Evolutionary conservation across 768 basidiomycete species (phyloP), one percentile per base, ranked within the genome.

Genomic region (Leccinum sublutescens): DNA sequence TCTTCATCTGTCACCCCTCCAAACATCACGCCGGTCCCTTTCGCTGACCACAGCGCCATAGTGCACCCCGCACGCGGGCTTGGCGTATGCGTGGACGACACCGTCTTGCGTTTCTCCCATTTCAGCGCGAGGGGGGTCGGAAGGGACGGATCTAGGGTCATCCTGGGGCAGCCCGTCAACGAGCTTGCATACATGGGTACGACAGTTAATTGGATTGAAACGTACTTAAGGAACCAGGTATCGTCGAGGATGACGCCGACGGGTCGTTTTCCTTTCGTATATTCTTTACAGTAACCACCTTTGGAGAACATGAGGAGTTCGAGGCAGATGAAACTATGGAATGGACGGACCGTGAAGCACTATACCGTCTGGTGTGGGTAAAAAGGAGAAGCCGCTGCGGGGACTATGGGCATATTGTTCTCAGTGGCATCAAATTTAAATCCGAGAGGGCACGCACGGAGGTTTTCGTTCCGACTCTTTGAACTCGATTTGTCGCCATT

Each of bases 221-320:
- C 81, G 2, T 56, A 91, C 88, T 83, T 82, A 6, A 97, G 79
- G 54, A 94, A 78, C 95, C 93, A 97, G 0, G 90, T 92, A 67
- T 97, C 93, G 17, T 93, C 91, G 6, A 95, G 79, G 76, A 91
- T 93, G n/a, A 93, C 78, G 1, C 94, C 94, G 12, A 92, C 76
- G 0, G 90, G 87, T 1, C 90, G 85, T 67, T 93, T 92, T 2
- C 93, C 92, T 68, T 95, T 94, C 21, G 74, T 67, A 65, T 95
- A 95, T 73, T 93, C 89, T 71, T 97, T 95, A 69, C 88, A 92
- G 70, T 96, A 96, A 0, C 95, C 95, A 11, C 92, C 89, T 91
- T 53, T 17, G 11, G 10, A 12, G 38, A 5, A 31, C n/a, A 7
- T 43, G 33, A 31, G 17, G 33, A 19, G 15, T 45, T 5, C 7